Evolutionary conservation across 257 asterid species (phyloP), one percentile per base, ranked within the genome.

Genomic region (Eustoma russellianum): DNA sequence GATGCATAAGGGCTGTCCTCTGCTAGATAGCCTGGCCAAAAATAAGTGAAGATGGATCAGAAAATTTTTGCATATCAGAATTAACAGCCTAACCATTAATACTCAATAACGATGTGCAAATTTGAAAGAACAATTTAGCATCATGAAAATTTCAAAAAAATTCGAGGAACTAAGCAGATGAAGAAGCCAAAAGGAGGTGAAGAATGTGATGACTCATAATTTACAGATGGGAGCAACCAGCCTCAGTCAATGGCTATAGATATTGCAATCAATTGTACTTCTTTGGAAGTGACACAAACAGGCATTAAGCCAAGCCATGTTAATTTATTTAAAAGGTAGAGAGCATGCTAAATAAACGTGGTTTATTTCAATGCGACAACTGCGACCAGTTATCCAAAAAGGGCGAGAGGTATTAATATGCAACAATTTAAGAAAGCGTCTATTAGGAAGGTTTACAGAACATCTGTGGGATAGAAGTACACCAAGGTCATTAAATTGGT

Each of bases 1-100:
- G 80, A 65, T 50, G 83, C 74, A 53, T 81, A 87, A 63, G 94
- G 93, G 69, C 87, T 87, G 55, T 87, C 96, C 17, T 69, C 90
- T 70, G 71, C 87, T 1, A 80, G 40, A 63, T 54, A 87, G 56
- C 96, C 94, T 87, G 77, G 18, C 51, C 41, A 54, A 17, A 62
- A 46, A 24, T 30, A 48, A 45, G 41, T 44, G 46, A 16, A 35
- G 12, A 15, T 33, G 41, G 33, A 47, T 17, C 28, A 19, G 50
- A 64, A 33, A 52, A 52, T 33, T 5, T 7, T 8, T 49, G 11
- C 41, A 44, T 19, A 13, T 28, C 18, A 48, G 55, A 48, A 35
- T 11, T 17, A 28, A 48, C 12, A 15, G 18, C 10, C 17, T 45
- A 7, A 41, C 16, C 35, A 38, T 41, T 43, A 47, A 12, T 45